Evolutionary conservation across 164 flowering plant genomes (phyloP), one percentile per base, ranked within the genome.

Genomic region (Dillenia suffruticosa): DNA sequence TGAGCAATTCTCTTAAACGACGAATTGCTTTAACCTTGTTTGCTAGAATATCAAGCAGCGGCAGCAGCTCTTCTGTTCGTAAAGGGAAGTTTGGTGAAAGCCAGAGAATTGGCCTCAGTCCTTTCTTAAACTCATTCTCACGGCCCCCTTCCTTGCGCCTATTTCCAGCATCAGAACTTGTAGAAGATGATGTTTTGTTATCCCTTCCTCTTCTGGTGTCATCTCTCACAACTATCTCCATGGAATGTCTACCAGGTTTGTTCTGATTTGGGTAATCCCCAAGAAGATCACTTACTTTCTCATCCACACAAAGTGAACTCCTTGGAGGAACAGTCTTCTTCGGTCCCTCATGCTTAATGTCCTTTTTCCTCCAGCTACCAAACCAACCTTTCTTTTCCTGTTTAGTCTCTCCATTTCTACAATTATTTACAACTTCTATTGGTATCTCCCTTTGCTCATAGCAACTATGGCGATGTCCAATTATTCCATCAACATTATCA

Each of bases 11-110:
- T 72, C 97, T 82, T 54, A 94, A 67, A 16, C 99, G 88, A 55
- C 99, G 89, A 63, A 94, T 78, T 16, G 99, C 97, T 77, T 94
- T 94, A 46, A 94, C 97, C 78, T 94, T 94, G 84, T 89, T 94
- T 9, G 99, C 96, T 16, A 94, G 77, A 70, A 94, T 94, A 67
- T 94, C 99, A 66, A 94, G 96, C 84, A 94, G 71, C 4, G 99
- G 99, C 47, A 94, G 73, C 46, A 94, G 87, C 64, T 94, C 99
- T 69, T 94, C 96, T 14, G 92, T 91, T 63, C 68, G 82, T 46
- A 94, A 74, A 0, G 96, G 97, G 60, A 94, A 94, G 68, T 80
- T 72, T 7, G 93, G 88, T 44, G 99, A 82, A 64, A 94, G 97
- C 97, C 97, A 94, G n/a, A 94, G 87, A 72, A 79, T 68, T 53